These are phyloP conservation scores for Sesbania bispinosa DNA, from an alignment of 306 rosid genomes.

Conservation along the genomic window DNA sequence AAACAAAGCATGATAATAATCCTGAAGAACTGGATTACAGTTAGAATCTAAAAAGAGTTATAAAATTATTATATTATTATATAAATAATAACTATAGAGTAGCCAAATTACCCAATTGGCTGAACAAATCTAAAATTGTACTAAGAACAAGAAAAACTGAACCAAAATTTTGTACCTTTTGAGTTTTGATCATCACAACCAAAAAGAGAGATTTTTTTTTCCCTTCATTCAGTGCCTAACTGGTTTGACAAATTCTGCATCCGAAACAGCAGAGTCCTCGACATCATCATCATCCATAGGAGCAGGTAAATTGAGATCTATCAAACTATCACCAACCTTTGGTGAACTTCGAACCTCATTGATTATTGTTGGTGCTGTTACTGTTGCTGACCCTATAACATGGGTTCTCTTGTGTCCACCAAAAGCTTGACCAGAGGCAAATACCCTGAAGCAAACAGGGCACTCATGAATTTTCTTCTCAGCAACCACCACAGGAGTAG, in stretches of 20 bases:
- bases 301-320: constrained; percentile 98
- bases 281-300: constrained; percentile 58
- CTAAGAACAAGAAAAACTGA: constrained; percentile 16
- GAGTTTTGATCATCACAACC: neutral
- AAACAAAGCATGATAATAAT: constrained; percentile 23
- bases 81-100: constrained; percentile 16
- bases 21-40: constrained; percentile 38
- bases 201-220: neutral
- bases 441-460: constrained; percentile 78
- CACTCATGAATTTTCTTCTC: constrained; percentile 71
- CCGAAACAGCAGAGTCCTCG: constrained; percentile 76
- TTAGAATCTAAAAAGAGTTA: constrained; percentile 34
- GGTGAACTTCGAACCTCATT: neutral
- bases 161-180: constrained; percentile 50
- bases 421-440: constrained; percentile 89
- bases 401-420: constrained; percentile 99
- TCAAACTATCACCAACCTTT: constrained; percentile 39
- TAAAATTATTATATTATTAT: neutral
- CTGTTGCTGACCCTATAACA: constrained; percentile 39
- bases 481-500: neutral
- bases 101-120: constrained; percentile 23
- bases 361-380: neutral
- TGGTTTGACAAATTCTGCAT: constrained; percentile 60
- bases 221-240: no score
- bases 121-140: constrained; percentile 28